Evolutionary conservation across 78 protist species (phyloP), one percentile per base, ranked within the genome.

Genomic region (Dictyostelium firmibasis): DNA sequence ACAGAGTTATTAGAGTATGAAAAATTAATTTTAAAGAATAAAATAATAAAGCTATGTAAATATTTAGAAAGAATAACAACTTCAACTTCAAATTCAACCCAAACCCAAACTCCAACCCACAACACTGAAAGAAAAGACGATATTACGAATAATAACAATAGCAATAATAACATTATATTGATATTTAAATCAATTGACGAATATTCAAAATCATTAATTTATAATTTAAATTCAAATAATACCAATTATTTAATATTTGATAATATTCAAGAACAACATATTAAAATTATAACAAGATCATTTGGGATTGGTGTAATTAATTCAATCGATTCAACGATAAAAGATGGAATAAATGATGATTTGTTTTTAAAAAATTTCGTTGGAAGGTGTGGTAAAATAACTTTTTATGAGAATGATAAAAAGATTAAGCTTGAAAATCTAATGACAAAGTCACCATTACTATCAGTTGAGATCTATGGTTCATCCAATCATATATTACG

Each of bases 171-270:
- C 18, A 77, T 77, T 16, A 27, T 77, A n/a, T 41, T 77, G 5
- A 41, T 41, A 41, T 35, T 41, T 41, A 77, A 77, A 23, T 35
- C 50, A 41, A 77, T 77, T 41, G 83, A 77, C n/a, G 83, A 77
- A 38, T 77, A 77, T 41, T 77, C 83, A 41, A 77, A 77, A 77
- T 77, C 83, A 35, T 77, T 77, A 77, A 31, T 77, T 33, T 9
- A 77, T 77, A 35, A 35, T 23, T 10, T 41, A 38, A 18, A 2
- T 16, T 33, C 44, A 33, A 72, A 31, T 0, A 72, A 18, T 31
- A 14, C 2, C 18, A 72, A 72, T 2, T 72, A 33, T 72, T 72
- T 72, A 72, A 72, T 72, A 33, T 77, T 41, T 77, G 31, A 77
- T 41, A 77, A 77, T 41, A 5, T 77, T 20, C 33, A 77, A 16